Evolutionary conservation across 768 basidiomycete species (phyloP), one percentile per base, ranked within the genome.

Genomic region (Leccinum subgranulosum): DNA sequence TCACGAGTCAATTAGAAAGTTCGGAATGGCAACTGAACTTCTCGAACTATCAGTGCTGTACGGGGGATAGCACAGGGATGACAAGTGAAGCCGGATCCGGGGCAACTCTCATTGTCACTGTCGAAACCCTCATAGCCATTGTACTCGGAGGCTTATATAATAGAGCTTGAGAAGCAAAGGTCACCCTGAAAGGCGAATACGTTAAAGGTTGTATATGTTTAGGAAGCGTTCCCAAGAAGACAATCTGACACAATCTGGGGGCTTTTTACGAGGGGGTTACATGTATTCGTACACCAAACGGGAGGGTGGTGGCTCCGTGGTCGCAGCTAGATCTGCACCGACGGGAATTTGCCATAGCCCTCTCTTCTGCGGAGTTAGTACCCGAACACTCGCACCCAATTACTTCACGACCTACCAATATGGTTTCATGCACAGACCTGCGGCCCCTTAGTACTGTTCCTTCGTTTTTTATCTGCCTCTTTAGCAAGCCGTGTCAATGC

Each of bases 61-160:
- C 49, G 12, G 48, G 48, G 43, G 56, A 54, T 57, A 45, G 51
- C 62, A 69, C 66, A 61, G 60, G 31, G 5, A 6, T 33, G 11
- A 33, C 31, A 33, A 11, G 31, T 33, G 5, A 33, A 33, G 53
- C 65, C 65, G 60, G 60, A 43, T 55, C 43, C 23, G 54, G 60
- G 57, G 47, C 43, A 54, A 55, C 52, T 54, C 39, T 51, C 21
- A 29, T 54, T n/a, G 28, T 41, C 49, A 10, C n/a, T 51, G 25
- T 21, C 23, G 23, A 48, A 28, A n/a, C 14, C 6, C 43, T 53
- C 65, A 59, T 62, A 54, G 60, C 68, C 70, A 61, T 65, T 4
- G 7, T 61, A 7, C 29, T 59, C 72, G 70, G 70, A 73, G 41
- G 66, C 66, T 72, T 72, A 73, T 51, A 59, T 73, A 73, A 72